Evolutionary conservation across 768 basidiomycete genomes (phyloP).

Genomic region (Suillus ampliporus): DNA sequence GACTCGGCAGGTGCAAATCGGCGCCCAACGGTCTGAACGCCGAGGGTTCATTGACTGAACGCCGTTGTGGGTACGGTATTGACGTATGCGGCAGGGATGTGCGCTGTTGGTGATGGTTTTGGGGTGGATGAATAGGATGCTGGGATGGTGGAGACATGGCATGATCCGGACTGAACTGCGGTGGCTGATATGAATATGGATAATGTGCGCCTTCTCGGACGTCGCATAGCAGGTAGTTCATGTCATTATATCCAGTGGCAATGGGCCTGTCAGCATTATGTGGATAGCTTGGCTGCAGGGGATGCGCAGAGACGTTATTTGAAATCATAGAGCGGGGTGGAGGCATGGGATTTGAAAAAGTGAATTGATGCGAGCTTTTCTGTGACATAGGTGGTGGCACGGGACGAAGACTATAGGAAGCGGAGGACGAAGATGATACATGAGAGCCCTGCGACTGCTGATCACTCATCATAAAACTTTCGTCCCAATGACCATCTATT

Average conservation of each 20-base stretch:
- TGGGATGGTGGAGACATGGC: constrained; percentile 49
- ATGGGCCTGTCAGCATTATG: constrained; percentile 59
- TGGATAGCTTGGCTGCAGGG: constrained; percentile 46
- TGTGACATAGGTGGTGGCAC: constrained; percentile 51
- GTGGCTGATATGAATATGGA: constrained; percentile 56
- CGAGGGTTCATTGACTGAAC: constrained; percentile 63
- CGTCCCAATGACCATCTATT: constrained; percentile 62
- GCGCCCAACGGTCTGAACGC: constrained; percentile 53
- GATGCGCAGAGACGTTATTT: constrained; percentile 45
- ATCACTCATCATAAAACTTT: constrained; percentile 58
- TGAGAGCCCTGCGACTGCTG: constrained; percentile 42
- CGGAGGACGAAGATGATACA: constrained; percentile 45
- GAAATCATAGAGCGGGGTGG: constrained; percentile 48
- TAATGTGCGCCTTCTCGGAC: constrained; percentile 55
- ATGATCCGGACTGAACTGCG: constrained; percentile 49
- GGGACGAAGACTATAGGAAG: constrained; percentile 50
- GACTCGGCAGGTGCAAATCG: constrained; percentile 56
- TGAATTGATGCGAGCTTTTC: constrained; percentile 52
- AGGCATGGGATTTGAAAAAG: constrained; percentile 45
- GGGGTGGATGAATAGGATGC: constrained; percentile 42
- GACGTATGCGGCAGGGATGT: constrained; percentile 48
- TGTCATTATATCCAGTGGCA: constrained; percentile 50
- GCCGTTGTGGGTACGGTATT: constrained; percentile 58
- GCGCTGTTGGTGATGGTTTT: constrained; percentile 40
- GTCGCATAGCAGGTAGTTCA: constrained; percentile 52